These are phyloP conservation scores for Camptophora hylomeconis DNA, from an alignment of 2,329 filamentous ascomycete species.

Conservation along the genomic window DNA sequence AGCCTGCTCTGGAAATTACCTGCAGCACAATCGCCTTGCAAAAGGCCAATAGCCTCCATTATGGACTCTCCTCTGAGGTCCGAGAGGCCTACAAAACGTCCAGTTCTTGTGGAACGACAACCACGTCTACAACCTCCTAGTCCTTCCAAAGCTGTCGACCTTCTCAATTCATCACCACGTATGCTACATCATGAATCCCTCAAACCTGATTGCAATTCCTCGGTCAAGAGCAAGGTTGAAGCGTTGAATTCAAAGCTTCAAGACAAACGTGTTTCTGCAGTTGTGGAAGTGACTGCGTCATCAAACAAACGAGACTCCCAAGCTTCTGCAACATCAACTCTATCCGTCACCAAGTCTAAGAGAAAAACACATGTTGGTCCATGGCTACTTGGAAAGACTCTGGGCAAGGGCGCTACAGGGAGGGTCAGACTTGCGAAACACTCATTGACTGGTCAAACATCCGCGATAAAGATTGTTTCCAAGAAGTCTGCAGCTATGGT, in stretches of 20 bases:
- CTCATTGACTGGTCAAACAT: conserved; percentile 60
- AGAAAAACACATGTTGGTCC: conserved; percentile 72
- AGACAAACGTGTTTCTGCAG: conserved; percentile 41
- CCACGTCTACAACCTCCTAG: conserved; percentile 6
- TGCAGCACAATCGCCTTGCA: too few species aligned
- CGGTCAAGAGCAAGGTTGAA: conserved; percentile 7
- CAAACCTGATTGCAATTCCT: conserved; percentile 17
- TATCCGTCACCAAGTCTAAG: conserved; percentile 41
- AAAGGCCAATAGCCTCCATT: too few species aligned
- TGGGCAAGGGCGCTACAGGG: conserved; percentile 82
- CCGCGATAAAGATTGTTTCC: conserved; percentile 91
- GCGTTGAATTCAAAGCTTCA: conserved; percentile 19
- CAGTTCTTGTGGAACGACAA: conserved; percentile 13
- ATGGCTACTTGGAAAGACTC: conserved; percentile 80
- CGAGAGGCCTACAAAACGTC: conserved; percentile 8
- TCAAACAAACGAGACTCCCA: conserved; percentile 19
- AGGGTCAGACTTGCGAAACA: conserved; percentile 79
- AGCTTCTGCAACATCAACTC: conserved; percentile 37
- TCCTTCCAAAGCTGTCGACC: conserved; percentile 5
- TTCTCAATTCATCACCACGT: conserved; percentile 6
- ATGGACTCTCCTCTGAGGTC: conserved; percentile 1
- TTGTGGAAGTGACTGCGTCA: conserved; percentile 32
- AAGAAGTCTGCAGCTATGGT: conserved; percentile 68
- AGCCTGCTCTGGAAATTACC: too few species aligned
- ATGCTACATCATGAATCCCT: conserved; percentile 19